Evolutionary conservation across 164 flowering plant species (phyloP).

Genomic region (Aristolochia fimbriata): DNA sequence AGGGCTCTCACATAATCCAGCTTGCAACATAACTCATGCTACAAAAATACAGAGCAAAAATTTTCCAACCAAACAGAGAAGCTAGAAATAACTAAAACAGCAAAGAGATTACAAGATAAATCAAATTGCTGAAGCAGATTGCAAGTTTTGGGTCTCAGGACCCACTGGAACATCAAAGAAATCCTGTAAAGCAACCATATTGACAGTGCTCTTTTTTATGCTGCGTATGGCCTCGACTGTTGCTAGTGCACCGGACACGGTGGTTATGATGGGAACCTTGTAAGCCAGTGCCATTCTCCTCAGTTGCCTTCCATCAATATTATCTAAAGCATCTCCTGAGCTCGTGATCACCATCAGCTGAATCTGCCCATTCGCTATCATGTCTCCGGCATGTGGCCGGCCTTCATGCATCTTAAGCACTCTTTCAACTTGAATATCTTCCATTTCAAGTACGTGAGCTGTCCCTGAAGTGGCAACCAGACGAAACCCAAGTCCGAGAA

Average conservation of each 20-base stretch:
- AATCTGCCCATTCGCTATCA: conserved; percentile 77
- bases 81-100: no score
- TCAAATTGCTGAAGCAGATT: conserved; percentile 32
- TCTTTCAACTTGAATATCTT: conserved; percentile 59
- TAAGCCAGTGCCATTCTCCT: conserved; percentile 90
- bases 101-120: no score
- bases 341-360: conserved; percentile 94
- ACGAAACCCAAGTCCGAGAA: conserved; percentile 50
- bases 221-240: conserved; percentile 71
- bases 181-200: conserved; percentile 82
- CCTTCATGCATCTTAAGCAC: conserved; percentile 94
- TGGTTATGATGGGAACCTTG: conserved; percentile 81
- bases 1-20: no score
- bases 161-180: conserved; percentile 31
- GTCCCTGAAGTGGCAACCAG: conserved; percentile 80
- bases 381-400: conserved; percentile 85
- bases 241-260: conserved; percentile 80
- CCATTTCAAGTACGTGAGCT: conserved; percentile 61
- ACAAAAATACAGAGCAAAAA: no score
- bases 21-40: no score
- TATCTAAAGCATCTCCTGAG: conserved; percentile 77
- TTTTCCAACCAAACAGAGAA: no score
- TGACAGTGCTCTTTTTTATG: conserved; percentile 47
- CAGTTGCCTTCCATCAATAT: conserved; percentile 67
- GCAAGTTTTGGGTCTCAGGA: conserved; percentile 23